A percentile compares a stretch with the other conserved stretches of the same genome.
Evolutionary conservation across 2,329 filamentous ascomycete genomes (phyloP).

Genomic region (Trichoderma sp.): DNA sequence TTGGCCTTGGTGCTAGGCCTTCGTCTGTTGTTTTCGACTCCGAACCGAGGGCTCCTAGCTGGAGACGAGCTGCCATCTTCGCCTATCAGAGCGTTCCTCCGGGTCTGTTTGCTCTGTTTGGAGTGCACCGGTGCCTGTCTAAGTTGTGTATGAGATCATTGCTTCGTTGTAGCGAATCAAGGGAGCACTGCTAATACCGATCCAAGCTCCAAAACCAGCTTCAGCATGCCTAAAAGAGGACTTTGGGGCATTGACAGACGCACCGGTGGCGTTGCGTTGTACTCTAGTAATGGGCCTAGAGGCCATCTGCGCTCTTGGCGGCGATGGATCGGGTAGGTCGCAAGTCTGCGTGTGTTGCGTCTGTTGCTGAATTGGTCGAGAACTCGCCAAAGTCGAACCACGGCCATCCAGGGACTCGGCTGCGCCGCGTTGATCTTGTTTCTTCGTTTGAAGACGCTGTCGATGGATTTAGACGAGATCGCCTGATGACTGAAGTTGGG

Average conservation of each 20-base stretch:
- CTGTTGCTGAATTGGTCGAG: constrained; percentile 1
- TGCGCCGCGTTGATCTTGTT: constrained; percentile 8
- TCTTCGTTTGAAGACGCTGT: constrained; percentile 1
- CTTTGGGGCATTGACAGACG: not conserved
- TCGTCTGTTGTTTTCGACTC: constrained; percentile 3
- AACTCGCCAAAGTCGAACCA: not conserved
- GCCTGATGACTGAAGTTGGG: not conserved
- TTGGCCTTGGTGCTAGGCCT: constrained; percentile 2
- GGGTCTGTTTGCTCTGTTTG: constrained; percentile 4
- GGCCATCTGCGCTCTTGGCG: constrained; percentile 13
- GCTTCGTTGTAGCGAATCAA: constrained; percentile 8
- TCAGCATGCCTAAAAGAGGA: not conserved
- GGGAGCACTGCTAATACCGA: constrained; percentile 4
- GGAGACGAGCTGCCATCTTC: constrained; percentile 9
- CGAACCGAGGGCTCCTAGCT: constrained; percentile 6
- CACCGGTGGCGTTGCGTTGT: constrained; percentile 9
- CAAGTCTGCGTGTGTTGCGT: not conserved
- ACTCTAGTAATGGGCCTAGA: not conserved
- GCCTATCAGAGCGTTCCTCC: constrained; percentile 12
- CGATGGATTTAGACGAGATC: not conserved
- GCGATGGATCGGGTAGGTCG: constrained; percentile 16
- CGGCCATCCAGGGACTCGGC: not conserved
- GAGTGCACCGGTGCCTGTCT: not conserved
- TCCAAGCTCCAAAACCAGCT: not conserved
- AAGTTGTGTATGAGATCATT: constrained; percentile 12